These are phyloP conservation scores for Polygonum aviculare DNA, from an alignment of 148 eudicot genomes.

Conservation along the genomic window DNA sequence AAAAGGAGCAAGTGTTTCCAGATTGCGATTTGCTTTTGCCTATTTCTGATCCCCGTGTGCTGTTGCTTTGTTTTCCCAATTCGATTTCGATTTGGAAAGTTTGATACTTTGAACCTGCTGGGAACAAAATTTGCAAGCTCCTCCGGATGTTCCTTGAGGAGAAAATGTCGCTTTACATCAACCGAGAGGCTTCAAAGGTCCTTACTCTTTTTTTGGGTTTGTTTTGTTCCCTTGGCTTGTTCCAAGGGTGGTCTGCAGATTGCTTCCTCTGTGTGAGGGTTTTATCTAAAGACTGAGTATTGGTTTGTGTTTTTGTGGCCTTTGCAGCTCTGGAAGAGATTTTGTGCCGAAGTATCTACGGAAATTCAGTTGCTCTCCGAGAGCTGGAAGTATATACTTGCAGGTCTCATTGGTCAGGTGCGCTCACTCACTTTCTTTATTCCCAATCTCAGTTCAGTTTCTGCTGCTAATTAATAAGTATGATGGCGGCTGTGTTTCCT, in stretches of 20 bases:
- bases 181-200: slow-evolving; percentile 97
- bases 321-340: slow-evolving; percentile 87
- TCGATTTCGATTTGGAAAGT: background rate
- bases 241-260: background rate
- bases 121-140: slow-evolving; percentile 20
- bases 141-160: slow-evolving; percentile 20
- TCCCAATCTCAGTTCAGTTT: background rate
- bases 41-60: background rate
- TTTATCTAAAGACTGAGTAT: background rate
- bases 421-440: slow-evolving; percentile 23
- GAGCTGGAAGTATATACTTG: slow-evolving; percentile 88
- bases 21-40: background rate
- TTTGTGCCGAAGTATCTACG: slow-evolving; percentile 61
- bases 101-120: background rate
- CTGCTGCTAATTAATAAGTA: background rate
- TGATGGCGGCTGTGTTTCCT: background rate
- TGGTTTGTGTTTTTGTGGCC: slow-evolving; percentile 17
- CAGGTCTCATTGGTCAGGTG: slow-evolving; percentile 82
- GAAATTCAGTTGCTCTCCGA: slow-evolving; percentile 70
- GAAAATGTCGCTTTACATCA: slow-evolving; percentile 87
- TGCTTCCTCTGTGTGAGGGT: background rate
- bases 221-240: background rate
- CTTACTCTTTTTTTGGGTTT: background rate
- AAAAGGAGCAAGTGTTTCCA: background rate
- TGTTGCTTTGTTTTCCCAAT: background rate